A percentile compares a stretch with the other conserved stretches of the same genome.
These are phyloP conservation scores for Ascobolus immersus DNA, from an alignment of 495 filamentous ascomycete species.

Conservation along the genomic window DNA sequence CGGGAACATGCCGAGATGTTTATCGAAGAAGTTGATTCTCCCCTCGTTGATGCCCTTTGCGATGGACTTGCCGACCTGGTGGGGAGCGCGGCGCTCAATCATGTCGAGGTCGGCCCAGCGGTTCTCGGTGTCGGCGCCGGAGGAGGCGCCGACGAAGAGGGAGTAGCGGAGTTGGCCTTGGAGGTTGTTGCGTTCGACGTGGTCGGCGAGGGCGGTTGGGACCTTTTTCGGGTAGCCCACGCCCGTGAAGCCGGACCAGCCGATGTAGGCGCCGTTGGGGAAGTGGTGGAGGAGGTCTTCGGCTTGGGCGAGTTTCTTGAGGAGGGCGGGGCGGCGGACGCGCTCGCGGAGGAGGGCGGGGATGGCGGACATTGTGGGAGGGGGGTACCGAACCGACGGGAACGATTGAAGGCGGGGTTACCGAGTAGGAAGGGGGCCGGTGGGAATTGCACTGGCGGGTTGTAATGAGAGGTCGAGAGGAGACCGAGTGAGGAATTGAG, in stretches of 20 bases:
- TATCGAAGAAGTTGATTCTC: slow-evolving; percentile 76
- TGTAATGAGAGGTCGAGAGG: too few species aligned
- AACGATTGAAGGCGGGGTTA: too few species aligned
- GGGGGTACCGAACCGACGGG: too few species aligned
- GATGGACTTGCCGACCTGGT: slow-evolving; percentile 82
- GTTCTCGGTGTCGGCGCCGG: slow-evolving; percentile 76
- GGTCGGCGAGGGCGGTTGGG: slow-evolving; percentile 60
- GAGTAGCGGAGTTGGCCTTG: slow-evolving; percentile 65
- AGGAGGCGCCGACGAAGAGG: slow-evolving; percentile 71
- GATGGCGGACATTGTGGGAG: too few species aligned
- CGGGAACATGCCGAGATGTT: slow-evolving; percentile 84
- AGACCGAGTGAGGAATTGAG: too few species aligned
- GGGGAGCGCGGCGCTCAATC: slow-evolving; percentile 64
- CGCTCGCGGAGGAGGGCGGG: slow-evolving; percentile 55
- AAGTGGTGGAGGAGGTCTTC: slow-evolving; percentile 60
- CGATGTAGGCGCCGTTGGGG: slow-evolving; percentile 59
- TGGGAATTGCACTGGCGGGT: too few species aligned
- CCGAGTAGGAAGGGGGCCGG: too few species aligned
- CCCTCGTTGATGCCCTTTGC: slow-evolving; percentile 76
- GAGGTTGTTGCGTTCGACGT: slow-evolving; percentile 70
- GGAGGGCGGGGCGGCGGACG: slow-evolving; percentile 45
- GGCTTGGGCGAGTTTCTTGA: slow-evolving; percentile 52
- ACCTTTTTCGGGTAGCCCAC: slow-evolving; percentile 65
- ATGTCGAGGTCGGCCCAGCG: slow-evolving; percentile 67
- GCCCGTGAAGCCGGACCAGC: slow-evolving; percentile 74